These are phyloP conservation scores for Aspergillus bertholletiae DNA, from an alignment of 495 filamentous ascomycete genomes.

Conservation along the genomic window DNA sequence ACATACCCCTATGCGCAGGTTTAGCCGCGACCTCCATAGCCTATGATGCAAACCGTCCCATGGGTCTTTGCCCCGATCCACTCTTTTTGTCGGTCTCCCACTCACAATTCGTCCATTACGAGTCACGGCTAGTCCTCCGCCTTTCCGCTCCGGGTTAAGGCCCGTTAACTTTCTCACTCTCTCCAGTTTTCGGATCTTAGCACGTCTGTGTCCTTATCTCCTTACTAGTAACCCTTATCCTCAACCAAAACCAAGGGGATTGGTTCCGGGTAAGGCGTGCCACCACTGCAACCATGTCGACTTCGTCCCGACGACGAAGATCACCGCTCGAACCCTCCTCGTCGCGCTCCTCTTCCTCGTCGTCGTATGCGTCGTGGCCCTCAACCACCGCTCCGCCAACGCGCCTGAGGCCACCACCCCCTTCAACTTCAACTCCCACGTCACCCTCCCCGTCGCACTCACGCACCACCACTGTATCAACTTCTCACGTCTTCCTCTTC, in stretches of 20 bases:
- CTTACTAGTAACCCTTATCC: not conserved
- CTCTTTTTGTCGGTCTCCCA: not conserved
- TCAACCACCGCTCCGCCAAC: not conserved
- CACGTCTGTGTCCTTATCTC: not conserved
- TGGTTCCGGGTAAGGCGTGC: not conserved
- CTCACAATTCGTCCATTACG: not conserved
- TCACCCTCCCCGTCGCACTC: too few species aligned
- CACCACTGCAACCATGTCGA: slow-evolving; percentile 3
- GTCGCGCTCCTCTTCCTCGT: not conserved
- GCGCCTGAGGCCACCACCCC: slow-evolving; percentile 7
- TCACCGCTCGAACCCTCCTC: not conserved
- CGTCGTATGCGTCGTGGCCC: not conserved
- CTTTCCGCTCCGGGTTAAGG: too few species aligned
- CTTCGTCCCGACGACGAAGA: slow-evolving; percentile 2
- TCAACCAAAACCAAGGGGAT: not conserved
- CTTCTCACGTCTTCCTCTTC: slow-evolving; percentile 46
- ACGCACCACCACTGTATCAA: too few species aligned
- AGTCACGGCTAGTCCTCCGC: not conserved
- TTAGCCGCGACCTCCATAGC: slow-evolving; percentile 17
- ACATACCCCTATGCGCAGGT: slow-evolving; percentile 36
- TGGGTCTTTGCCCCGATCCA: not conserved
- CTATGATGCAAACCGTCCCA: not conserved
- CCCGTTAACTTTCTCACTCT: not conserved
- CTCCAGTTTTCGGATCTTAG: not conserved
- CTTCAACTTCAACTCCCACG: slow-evolving; percentile 6